phyloP scores from a whole-genome alignment of 2,329 filamentous ascomycete genomes.

The Phialophora tarda region DNA sequence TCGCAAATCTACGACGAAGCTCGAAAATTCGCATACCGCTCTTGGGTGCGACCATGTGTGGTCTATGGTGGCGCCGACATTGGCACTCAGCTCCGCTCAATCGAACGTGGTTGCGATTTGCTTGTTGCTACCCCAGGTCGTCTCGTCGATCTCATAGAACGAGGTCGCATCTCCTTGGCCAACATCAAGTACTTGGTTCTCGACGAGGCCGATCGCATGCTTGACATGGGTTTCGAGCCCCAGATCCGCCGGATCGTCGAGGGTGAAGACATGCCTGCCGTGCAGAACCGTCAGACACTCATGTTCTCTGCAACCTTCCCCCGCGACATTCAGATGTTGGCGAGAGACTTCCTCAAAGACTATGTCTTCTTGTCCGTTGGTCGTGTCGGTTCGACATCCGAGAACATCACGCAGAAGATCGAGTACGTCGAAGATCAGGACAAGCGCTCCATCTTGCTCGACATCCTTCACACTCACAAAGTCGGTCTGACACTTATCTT shows the following conservation, averaged over 20 bases:
- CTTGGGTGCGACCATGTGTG: constrained; percentile 97
- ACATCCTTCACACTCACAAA: constrained; percentile 94
- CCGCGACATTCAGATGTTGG: constrained; percentile 98
- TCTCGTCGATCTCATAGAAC: constrained; percentile 97
- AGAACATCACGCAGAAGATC: constrained; percentile 99
- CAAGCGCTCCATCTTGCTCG: constrained; percentile 96
- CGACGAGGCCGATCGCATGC: constrained; percentile 99
- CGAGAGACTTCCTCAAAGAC: constrained; percentile 97
- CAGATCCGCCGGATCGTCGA: constrained; percentile 99
- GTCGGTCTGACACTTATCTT: constrained; percentile 93
- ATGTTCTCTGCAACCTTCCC: constrained; percentile 99
- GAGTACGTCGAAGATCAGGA: constrained; percentile 96
- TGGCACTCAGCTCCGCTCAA: constrained; percentile 95
- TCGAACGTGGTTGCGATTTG: constrained; percentile 95
- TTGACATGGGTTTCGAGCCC: constrained; percentile 99
- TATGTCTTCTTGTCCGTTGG: constrained; percentile 99
- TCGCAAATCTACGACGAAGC: constrained; percentile 98
- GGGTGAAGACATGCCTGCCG: constrained; percentile 93
- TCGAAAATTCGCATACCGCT: constrained; percentile 98
- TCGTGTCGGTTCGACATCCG: constrained; percentile 98
- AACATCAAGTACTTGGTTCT: constrained; percentile 99
- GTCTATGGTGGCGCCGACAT: constrained; percentile 99
- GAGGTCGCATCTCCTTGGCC: constrained; percentile 93
- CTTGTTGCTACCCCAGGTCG: constrained; percentile 96
- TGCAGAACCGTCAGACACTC: constrained; percentile 88